A percentile compares a stretch with the other conserved stretches of the same genome.
Conservation (phyloP, 2,329 filamentous ascomycete genomes). For the Phialocephala subalpina region DNA sequence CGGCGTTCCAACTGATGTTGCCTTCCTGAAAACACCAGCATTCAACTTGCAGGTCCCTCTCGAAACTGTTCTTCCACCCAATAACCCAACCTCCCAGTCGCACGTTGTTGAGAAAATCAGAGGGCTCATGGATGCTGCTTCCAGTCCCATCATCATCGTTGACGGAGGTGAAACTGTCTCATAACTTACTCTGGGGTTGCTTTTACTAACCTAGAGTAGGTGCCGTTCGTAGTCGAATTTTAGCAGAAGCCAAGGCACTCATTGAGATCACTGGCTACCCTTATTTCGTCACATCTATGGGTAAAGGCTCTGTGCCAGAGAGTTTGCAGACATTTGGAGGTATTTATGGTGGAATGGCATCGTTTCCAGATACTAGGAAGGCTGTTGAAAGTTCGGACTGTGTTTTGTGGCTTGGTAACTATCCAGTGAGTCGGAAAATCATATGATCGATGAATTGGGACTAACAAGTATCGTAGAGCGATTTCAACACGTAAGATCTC, state of each 20-base stretch:
- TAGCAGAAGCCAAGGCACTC: constrained; percentile 44
- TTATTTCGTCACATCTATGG: constrained; percentile 54
- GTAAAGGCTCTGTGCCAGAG: constrained; percentile 59
- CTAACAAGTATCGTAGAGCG: too few relatives aligned
- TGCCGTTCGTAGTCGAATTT: constrained; percentile 32
- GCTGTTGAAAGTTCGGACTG: constrained; percentile 22
- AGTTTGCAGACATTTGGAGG: constrained; percentile 55
- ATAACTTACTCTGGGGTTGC: not conserved
- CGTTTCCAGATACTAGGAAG: constrained; percentile 9
- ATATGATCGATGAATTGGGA: too few relatives aligned
- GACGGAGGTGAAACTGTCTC: not conserved
- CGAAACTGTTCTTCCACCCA: constrained; percentile 32
- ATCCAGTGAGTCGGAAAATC: constrained; percentile 17
- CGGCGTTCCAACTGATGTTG: constrained; percentile 18
- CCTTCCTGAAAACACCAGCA: constrained; percentile 32
- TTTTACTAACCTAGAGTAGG: constrained; percentile 31
- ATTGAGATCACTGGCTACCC: constrained; percentile 52
- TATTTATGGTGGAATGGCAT: constrained; percentile 50
- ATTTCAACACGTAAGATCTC: not conserved
- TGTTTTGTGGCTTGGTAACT: constrained; percentile 27
- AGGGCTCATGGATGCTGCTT: not conserved
- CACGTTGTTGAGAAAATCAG: constrained; percentile 43
- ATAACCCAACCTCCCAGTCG: constrained; percentile 33
- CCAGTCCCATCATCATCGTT: not conserved
- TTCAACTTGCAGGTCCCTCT: constrained; percentile 3